A percentile compares a stretch with the other conserved stretches of the same genome.
phyloP scores from a whole-genome alignment of 352 stramenopile genomes.

The Blastocystis sp. region DNA sequence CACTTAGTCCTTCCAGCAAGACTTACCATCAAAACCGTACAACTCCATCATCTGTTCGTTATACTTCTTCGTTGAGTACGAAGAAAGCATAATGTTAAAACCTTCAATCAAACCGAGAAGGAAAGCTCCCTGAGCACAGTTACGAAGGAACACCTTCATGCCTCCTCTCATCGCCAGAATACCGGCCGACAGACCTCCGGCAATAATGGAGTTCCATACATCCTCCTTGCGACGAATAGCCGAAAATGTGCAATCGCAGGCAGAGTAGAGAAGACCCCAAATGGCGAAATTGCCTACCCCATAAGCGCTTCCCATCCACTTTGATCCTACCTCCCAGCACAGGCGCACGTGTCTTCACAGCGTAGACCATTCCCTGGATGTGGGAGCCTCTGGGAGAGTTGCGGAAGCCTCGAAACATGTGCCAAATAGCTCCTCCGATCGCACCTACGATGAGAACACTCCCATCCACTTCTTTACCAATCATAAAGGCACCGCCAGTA shows the following conservation, averaged over 20 bases:
- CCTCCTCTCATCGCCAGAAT: conserved; percentile 84
- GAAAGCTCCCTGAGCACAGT: conserved; percentile 69
- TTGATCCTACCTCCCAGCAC: conserved; percentile 74
- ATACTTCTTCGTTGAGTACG: conserved; percentile 9
- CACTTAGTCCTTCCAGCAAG: not conserved
- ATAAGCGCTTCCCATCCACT: not conserved
- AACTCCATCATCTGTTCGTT: conserved; percentile 28
- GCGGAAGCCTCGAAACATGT: conserved; percentile 83
- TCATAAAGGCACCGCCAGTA: conserved; percentile 87
- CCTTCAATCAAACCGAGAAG: conserved; percentile 89
- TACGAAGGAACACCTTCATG: conserved; percentile 70
- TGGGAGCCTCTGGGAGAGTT: conserved; percentile 73
- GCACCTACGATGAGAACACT: conserved; percentile 62
- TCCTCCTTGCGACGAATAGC: conserved; percentile 93
- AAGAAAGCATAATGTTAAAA: conserved; percentile 81
- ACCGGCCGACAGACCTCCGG: conserved; percentile 84
- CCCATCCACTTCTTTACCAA: conserved; percentile 66
- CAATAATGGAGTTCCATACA: conserved; percentile 97
- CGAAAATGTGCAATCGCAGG: conserved; percentile 90
- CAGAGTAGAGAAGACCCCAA: conserved; percentile 91
- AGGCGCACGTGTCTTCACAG: conserved; percentile 82
- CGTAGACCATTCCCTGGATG: conserved; percentile 64
- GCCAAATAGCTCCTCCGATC: conserved; percentile 84
- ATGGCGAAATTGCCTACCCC: conserved; percentile 75
- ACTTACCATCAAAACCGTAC: not conserved